Percentiles rank a stretch among this genome's conserved stretches.
phyloP scores from a whole-genome alignment of 2,329 filamentous ascomycete genomes.

The Aureobasidium melanogenum region DNA sequence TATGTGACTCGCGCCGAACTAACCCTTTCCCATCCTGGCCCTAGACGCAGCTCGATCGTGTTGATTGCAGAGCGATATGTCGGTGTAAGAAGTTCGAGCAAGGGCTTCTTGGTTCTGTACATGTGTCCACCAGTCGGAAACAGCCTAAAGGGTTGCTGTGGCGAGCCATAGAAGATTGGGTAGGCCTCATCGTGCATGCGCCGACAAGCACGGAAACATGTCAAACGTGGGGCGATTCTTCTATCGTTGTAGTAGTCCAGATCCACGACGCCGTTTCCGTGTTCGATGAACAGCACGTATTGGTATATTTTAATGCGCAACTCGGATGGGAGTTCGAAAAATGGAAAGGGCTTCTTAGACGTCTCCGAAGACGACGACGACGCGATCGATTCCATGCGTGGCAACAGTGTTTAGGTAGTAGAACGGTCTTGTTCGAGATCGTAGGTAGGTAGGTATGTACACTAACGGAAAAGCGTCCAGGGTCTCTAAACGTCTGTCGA shows the following conservation, averaged over 20 bases:
- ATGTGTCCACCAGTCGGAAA: conserved; percentile 59
- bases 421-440: not conserved
- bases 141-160: conserved; percentile 50
- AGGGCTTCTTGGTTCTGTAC: conserved; percentile 64
- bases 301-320: conserved; percentile 61
- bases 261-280: conserved; percentile 40
- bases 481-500: not conserved
- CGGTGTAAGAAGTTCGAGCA: conserved; percentile 57
- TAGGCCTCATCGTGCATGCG: conserved; percentile 56
- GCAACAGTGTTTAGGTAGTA: not conserved
- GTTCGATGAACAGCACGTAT: conserved; percentile 42
- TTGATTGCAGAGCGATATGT: conserved; percentile 53
- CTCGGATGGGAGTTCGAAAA: conserved; percentile 61
- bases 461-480: not conserved
- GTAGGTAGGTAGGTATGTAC: conserved; percentile 6
- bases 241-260: conserved; percentile 59
- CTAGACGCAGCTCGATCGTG: conserved; percentile 60
- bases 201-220: conserved; percentile 52
- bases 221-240: conserved; percentile 48
- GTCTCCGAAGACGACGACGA: not conserved
- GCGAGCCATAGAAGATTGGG: conserved; percentile 52
- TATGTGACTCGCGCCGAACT: conserved; percentile 17
- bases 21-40: conserved; percentile 56
- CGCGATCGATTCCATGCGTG: not conserved
- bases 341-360: conserved; percentile 44